Evolutionary conservation across 768 basidiomycete genomes (phyloP), one percentile per base, ranked within the genome.

Genomic region (Tephrocybe sp.): DNA sequence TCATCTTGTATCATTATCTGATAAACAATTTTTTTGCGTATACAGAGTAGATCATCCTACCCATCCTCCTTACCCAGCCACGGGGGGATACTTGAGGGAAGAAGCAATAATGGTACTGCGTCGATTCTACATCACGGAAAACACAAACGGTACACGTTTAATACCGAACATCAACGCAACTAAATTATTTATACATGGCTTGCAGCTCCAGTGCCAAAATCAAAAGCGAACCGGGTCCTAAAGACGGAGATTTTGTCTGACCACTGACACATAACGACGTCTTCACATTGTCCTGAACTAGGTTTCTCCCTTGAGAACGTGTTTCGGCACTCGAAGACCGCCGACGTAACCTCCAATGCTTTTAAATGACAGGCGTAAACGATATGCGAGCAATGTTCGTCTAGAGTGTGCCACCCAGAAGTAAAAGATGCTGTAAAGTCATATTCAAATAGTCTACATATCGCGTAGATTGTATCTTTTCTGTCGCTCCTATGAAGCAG

Each of bases 51-150:
- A 69, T 11, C 88, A 97, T 62, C 85, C 91, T 12, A 75, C 73
- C 18, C 90, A 94, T 65, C 81, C 86, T 2, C 66, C 83, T 1
- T 98, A 93, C 67, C 67, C 68, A 24, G 91, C 93, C 3, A 77
- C 70, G 18, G 88, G 89, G 4, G 92, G 91, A 5, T 90, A 85
- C 63, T 75, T 78, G 58, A 75, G 91, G 20, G 88, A 93, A 62
- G 89, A 91, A 54, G 89, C 92, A 2, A 94, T 95, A 62, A 81
- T 94, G 81, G 76, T 92, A 26, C 67, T 94, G 12, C 84, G 93
- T 5, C 80, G 87, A 26, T 94, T 95, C 71, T 96, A 94, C 70
- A 80, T 98, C 62, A 94, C 92, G 0, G 93, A 97, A 65, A 98
- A 99, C 66, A 75, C 76, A 6, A 93, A 95, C 61, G 96, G 96